Evolutionary conservation across 352 stramenopile genomes (phyloP), one percentile per base, ranked within the genome.

Genomic region (Elongisporangium prolatum): DNA sequence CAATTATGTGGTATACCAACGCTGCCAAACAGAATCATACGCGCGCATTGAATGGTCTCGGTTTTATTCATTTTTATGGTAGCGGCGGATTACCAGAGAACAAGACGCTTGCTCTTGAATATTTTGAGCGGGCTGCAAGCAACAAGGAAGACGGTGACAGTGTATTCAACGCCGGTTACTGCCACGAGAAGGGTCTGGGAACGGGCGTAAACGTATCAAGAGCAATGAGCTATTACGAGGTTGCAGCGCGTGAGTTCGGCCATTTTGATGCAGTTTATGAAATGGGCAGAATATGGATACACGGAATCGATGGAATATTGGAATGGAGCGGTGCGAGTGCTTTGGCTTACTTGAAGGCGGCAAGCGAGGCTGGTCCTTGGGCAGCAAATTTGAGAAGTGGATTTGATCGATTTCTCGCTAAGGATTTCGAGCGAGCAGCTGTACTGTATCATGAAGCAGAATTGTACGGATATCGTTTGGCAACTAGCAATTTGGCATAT

Each of bases 161-260:
- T n/a, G 54, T 96, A 2, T 97, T 96, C 56, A 97, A 97, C 56
- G 81, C 89, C 1, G 90, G 84, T 0, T 91, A 93, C 64, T 96
- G 88, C 54, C 63, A 95, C 48, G 75, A 79, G 0, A 54, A 71
- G 4, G 89, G 86, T 3, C 68, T 89, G 11, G 89, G 89, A 1
- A 84, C 83, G 2, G 16, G 34, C 3, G 60, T 63, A 2, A 93
- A 93, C 48, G 28, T 82, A 7, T 80, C 63, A 38, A 65, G 68
- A 24, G 88, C 84, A 5, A 80, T 90, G 48, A 37, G 75, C 6
- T 90, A 75, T 37, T 95, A 91, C 52, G 61, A 77, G 2, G 38
- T 69, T 3, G 87, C 87, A 11, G 84, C 82, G 7, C 64, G 54
- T 8, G 74, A 78, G 54, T 95, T 96, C 69, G 88, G 87, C 0